Evolutionary conservation across 1,284 basidiomycete species (phyloP), one percentile per base, ranked within the genome.

Genomic region (Ceratobasidium theobromae): DNA sequence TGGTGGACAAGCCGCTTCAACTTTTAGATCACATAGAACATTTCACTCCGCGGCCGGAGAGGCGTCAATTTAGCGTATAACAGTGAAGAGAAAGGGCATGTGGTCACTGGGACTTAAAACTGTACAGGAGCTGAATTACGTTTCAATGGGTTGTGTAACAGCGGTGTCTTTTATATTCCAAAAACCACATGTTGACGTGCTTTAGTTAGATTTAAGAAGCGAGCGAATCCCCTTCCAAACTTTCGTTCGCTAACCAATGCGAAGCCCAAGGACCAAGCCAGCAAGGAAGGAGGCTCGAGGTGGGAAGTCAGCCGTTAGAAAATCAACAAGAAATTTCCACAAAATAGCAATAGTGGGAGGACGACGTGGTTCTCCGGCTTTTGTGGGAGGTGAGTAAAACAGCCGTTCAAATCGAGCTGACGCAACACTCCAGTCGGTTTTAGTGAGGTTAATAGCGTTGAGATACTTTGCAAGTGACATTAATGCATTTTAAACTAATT

Each of bases 281-380:
- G 84, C 88, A 43, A 89, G 71, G 74, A 92, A 92, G 4, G 87
- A 84, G 3, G 89, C 89, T 67, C 90, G 78, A 16, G 85, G 90
- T 74, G 95, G 95, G 79, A 98, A 98, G 76, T 97, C 91, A 25
- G 93, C 89, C 0, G 91, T 93, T 73, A 98, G 79, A 79, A 98
- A 98, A 76, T 94, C 81, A 38, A 93, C 79, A 27, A 90, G 73
- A 84, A 88, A 86, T 51, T 77, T 82, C 83, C 88, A 93, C 40
- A 91, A 75, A 3, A 86, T 84, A 33, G 75, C 76, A 66, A 88
- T 76, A 5, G 83, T 90, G 0, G 91, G 88, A 5, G 88, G 79
- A 62, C 74, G 79, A 69, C 74, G 80, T 28, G 74, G 75, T 11
- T 82, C 90, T 25, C 69, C 67, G 4, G 69, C 51, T 41, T 43